Percentiles rank a stretch among this genome's conserved stretches.
Conservation (phyloP, 2,329 filamentous ascomycete species). For the Hymenoscyphus fraxineus region DNA sequence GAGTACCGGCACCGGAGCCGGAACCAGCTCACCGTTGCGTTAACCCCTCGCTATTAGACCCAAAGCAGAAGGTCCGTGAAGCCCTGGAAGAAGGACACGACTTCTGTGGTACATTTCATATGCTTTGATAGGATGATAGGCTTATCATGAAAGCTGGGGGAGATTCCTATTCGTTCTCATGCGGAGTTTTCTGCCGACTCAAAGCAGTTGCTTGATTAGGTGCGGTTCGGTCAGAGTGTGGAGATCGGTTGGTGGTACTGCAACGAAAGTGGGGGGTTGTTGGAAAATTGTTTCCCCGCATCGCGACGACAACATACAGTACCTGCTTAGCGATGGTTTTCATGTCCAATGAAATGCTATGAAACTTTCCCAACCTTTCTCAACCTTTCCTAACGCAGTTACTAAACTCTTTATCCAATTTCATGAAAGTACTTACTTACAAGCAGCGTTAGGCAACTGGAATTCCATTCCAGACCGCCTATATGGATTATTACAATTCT, state of each 20-base stretch:
- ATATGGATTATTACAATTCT: no score
- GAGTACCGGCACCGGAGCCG: no score
- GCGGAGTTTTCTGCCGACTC: not conserved
- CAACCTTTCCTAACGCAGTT: no score
- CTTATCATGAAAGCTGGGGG: not conserved
- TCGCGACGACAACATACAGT: no score
- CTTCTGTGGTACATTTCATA: not conserved
- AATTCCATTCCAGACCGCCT: no score
- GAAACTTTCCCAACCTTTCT: no score
- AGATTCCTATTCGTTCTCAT: not conserved
- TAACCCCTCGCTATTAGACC: not conserved
- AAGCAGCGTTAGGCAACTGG: no score
- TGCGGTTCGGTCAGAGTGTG: not conserved
- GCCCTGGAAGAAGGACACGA: not conserved
- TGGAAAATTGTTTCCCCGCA: not conserved
- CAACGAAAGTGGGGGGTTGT: not conserved
- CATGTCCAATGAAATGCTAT: no score
- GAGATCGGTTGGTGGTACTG: not conserved
- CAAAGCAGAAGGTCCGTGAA: not conserved
- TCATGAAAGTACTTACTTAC: not conserved
- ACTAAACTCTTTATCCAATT: no score
- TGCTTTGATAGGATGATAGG: not conserved
- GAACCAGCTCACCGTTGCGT: not conserved
- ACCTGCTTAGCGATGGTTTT: no score
- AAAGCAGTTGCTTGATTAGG: not conserved